Percentiles rank a stretch among this genome's conserved stretches.
phyloP scores from a whole-genome alignment of 768 basidiomycete species.

The Cytidiella melzeri region DNA sequence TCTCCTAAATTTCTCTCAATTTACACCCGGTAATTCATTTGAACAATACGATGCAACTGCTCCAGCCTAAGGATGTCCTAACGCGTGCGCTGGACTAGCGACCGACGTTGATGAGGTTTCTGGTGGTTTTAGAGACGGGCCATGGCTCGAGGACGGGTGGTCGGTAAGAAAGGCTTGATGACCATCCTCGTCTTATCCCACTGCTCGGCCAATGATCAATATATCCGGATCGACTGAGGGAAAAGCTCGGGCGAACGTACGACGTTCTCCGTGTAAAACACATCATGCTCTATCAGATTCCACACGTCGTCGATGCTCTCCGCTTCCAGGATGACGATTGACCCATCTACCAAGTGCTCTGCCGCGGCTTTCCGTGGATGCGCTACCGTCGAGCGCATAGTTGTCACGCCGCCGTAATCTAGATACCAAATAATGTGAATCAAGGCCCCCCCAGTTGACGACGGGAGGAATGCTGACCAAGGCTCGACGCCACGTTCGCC shows the following conservation, averaged over 20 bases:
- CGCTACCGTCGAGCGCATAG: background rate
- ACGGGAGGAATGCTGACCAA: too few species aligned
- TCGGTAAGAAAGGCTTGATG: background rate
- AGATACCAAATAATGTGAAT: too few species aligned
- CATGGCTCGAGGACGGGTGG: too few species aligned
- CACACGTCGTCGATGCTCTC: background rate
- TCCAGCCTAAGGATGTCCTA: too few species aligned
- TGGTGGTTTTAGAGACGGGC: too few species aligned
- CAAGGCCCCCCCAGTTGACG: too few species aligned
- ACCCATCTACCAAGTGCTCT: background rate
- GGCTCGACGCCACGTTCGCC: too few species aligned
- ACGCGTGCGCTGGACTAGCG: too few species aligned
- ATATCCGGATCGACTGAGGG: background rate
- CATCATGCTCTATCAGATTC: background rate
- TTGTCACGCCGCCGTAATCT: background rate
- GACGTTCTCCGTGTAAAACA: background rate
- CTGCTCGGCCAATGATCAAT: background rate
- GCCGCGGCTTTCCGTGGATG: background rate
- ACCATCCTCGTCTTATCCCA: background rate
- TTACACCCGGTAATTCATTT: too few species aligned
- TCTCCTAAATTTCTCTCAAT: too few species aligned
- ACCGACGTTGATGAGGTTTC: too few species aligned
- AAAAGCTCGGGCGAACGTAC: background rate
- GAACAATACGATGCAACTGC: too few species aligned
- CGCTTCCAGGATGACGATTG: background rate